Evolutionary conservation across 495 filamentous ascomycete genomes (phyloP).

Genomic region (Geopyxis carbonaria): DNA sequence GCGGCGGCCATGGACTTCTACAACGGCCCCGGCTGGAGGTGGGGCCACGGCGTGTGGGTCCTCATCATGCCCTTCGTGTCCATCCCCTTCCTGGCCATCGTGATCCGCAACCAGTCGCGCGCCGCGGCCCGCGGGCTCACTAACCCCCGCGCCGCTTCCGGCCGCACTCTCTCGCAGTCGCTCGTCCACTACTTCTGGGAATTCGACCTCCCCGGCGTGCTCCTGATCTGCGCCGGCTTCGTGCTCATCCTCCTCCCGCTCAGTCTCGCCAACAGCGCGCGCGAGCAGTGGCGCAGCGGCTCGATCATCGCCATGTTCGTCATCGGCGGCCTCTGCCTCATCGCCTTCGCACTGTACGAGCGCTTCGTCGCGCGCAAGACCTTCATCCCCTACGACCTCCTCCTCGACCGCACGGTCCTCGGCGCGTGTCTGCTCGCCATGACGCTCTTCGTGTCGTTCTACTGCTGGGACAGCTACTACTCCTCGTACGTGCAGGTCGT

Average conservation of each 20-base stretch:
- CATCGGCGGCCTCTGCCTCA: slow-evolving; percentile 37
- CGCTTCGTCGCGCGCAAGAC: slow-evolving; percentile 36
- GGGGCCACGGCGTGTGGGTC: slow-evolving; percentile 46
- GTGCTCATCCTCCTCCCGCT: slow-evolving; percentile 49
- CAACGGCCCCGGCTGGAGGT: slow-evolving; percentile 37
- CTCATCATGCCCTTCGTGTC: slow-evolving; percentile 41
- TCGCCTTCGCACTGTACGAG: slow-evolving; percentile 44
- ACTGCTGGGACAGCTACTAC: slow-evolving; percentile 46
- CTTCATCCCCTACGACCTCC: slow-evolving; percentile 42
- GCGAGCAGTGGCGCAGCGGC: slow-evolving; percentile 34
- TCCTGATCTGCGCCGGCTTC: slow-evolving; percentile 40
- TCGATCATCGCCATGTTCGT: slow-evolving; percentile 41
- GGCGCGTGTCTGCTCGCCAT: slow-evolving; percentile 41
- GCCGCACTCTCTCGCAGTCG: slow-evolving; percentile 33
- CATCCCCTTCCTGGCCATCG: slow-evolving; percentile 36
- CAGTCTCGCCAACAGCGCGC: slow-evolving; percentile 34
- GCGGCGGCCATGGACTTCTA: slow-evolving; percentile 33
- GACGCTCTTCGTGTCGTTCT: slow-evolving; percentile 44
- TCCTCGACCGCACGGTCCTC: slow-evolving; percentile 43
- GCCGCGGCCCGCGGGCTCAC: slow-evolving; percentile 32
- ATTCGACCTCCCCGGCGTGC: slow-evolving; percentile 41
- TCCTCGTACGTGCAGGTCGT: slow-evolving; percentile 48
- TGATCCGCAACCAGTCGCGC: slow-evolving; percentile 41
- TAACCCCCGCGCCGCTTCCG: slow-evolving; percentile 6
- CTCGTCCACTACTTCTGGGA: slow-evolving; percentile 36